Base-by-base conservation (phyloP, 768 basidiomycete species). In the Auriscalpium orientale region DNA sequence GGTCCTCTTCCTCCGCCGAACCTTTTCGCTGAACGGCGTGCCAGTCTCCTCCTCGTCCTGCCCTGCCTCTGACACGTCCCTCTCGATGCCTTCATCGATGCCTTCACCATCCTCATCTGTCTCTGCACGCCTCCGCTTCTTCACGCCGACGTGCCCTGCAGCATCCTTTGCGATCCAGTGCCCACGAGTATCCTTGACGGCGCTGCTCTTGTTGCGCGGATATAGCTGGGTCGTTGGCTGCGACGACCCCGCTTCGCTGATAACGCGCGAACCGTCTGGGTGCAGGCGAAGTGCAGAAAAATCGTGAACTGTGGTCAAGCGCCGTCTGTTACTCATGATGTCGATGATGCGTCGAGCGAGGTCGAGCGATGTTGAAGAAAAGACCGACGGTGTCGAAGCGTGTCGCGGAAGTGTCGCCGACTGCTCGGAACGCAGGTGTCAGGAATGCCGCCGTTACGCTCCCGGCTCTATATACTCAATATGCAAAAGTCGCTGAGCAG, bases 161-260 rank as follows among this genome's bases (percentile, higher is more conserved):
- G 85, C 86, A 63, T 88, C 84, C 36, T 65, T 71, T 10, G 87
- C 86, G 20, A 85, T 77, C 82, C 84, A 86, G 57, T 84, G 84
- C 12, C 80, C 82, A 48, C 79, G 74, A 2, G 71, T 54, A 66
- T 82, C 79, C 51, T 73, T 71, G 3, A 76, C 67, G 13, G 73
- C 67, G 46, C 66, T 65, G 35, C 61, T 68, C 16, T 73, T 71
- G 34, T 68, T 71, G 55, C 73, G 70, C 7, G 61, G 64, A 22
- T 66, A 63, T 2, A 66, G 56, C 44, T 76, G 79, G 5, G 51
- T 59, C 4, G 73, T 65, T n/a, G 68, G 68, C 55, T 74, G 16
- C 46, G 55, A 11, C 45, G 48, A 20, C 10, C 20, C 8, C 33
- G 49, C 45, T 8, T 48, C 20, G 51, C 56, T 79, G 46, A 76